Base-by-base conservation (phyloP, 129 eudicot species). In the Glebionis coronaria region DNA sequence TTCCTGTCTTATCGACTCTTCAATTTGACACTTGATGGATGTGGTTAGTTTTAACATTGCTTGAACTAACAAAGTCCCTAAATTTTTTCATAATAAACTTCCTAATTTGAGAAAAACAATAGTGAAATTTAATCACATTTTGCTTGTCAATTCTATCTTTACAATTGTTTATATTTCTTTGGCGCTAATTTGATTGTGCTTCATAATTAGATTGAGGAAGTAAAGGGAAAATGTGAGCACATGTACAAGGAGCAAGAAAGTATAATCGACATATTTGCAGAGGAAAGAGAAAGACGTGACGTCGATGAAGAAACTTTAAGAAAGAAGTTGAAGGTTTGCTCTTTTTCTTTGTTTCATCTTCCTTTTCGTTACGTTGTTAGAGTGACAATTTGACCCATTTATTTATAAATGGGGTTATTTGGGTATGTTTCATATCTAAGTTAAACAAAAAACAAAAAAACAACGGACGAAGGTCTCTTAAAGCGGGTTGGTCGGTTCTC, bases 271-370 rank as follows among this genome's bases (percentile, higher is more conserved):
- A 65, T 70, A 67, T 84, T 86, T 74, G 76, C 97, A 6, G 95
- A 89, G 56, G 99, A 93, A 80, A 80, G 95, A 78, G 80, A 69
- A 54, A 80, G 86, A n/a, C 90, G 88, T n/a, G 88, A 88, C 49
- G 49, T 10, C 0, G 90, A 88, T 82, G 91, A 86, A 72, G 86
- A 82, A 14, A 63, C 55, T 31, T 76, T 88, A 79, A 83, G 89
- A 67, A 80, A 73, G 73, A 88, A 80, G 68, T 60, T 92, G 70
- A 74, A 86, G 98, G 98, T 86, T 53, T 61, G 23, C 21, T 74
- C n/a, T 31, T 58, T 47, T 15, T 40, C 21, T 58, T 66, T 23
- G 15, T 51, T 70, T 63, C n/a, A 13, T 58, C 9, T 67, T 74
- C 10, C 4, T 52, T 63, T 57, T 55, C 13, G 9, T 28, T 47